Percentiles rank a stretch among this genome's conserved stretches.
These are phyloP conservation scores for Alloteropsis semialata DNA, from an alignment of 176 grass and related monocot genomes.

Conservation along the genomic window DNA sequence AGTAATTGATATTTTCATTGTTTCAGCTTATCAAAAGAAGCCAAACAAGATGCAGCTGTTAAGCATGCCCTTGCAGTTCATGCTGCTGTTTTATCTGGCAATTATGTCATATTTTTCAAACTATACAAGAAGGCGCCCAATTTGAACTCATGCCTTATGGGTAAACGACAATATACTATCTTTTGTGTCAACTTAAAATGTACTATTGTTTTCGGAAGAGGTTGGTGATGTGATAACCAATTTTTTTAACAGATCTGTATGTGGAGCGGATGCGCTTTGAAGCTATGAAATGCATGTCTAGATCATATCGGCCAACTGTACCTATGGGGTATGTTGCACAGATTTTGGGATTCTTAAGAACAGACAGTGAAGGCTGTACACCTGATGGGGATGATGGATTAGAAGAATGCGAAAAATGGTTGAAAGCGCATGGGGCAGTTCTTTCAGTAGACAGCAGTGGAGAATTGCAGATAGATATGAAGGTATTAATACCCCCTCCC, in stretches of 20 bases:
- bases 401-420: slow-evolving; percentile 85
- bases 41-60: slow-evolving; percentile 75
- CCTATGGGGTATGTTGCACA: slow-evolving; percentile 65
- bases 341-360: slow-evolving; percentile 73
- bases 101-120: slow-evolving; percentile 91
- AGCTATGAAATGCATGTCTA: slow-evolving; percentile 89
- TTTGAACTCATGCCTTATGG: slow-evolving; percentile 88
- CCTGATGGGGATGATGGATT: slow-evolving; percentile 31
- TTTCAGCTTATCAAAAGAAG: slow-evolving; percentile 77
- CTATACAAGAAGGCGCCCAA: slow-evolving; percentile 85
- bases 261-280: slow-evolving; percentile 85
- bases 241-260: slow-evolving; percentile 69
- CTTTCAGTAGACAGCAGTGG: slow-evolving; percentile 52
- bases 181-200: slow-evolving; percentile 5
- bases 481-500: slow-evolving; percentile 49
- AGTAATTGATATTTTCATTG: slow-evolving; percentile 24
- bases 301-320: slow-evolving; percentile 67
- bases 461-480: slow-evolving; percentile 76
- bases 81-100: slow-evolving; percentile 83
- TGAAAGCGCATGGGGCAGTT: slow-evolving; percentile 84
- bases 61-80: slow-evolving; percentile 92
- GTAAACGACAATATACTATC: slow-evolving; percentile 44
- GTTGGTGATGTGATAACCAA: slow-evolving; percentile 21
- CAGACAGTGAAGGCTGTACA: slow-evolving; percentile 29
- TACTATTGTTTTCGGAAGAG: slow-evolving; percentile 15